Evolutionary conservation across 768 basidiomycete species (phyloP), one percentile per base, ranked within the genome.

Genomic region (Dentipellis sp.): DNA sequence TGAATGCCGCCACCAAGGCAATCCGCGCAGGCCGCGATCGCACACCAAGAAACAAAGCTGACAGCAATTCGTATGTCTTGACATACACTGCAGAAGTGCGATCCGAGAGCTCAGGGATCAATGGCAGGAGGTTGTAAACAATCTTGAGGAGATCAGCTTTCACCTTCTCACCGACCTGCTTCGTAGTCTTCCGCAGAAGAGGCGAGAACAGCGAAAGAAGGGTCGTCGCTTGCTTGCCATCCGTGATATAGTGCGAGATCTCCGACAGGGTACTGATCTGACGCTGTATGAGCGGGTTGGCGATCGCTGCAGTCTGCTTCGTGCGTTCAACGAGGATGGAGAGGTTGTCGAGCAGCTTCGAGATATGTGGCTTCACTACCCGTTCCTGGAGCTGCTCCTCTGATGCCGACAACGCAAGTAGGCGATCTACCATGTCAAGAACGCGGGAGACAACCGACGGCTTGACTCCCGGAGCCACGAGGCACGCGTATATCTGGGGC

Each of bases 401-500:
- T 4, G 75, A 75, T 2, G 74, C 68, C 2, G 86, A 79, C 29
- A 79, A 73, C 3, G 66, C 74, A 51, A 90, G 72, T 0, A 97
- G 68, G 36, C 76, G 77, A 45, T 93, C 90, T 50, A 94, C 75
- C 56, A 95, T 83, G 65, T 97, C 94, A 61, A 95, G 87, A 4
- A 97, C 78, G 53, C 82, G 81, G 12, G 78, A 78, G 45, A 95
- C 74, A 14, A 97, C 94, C 0, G 80, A 70, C 1, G 92, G 84
- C 68, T 97, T 97, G 68, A 97, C 92, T 58, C 87, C 90, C 6
- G 82, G 77, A 0, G 88, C 89, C 3, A 86, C 71, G 9, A 98
- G 74, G 64, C 92, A 95, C 55, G 80, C 80, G 66, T 91, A 93
- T 4, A 95, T 72, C 66, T 89, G 86, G 7, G 85, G 84, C 12